Base-by-base conservation (phyloP, 495 filamentous ascomycete genomes). In the Lasiosphaeriaceae sp. region DNA sequence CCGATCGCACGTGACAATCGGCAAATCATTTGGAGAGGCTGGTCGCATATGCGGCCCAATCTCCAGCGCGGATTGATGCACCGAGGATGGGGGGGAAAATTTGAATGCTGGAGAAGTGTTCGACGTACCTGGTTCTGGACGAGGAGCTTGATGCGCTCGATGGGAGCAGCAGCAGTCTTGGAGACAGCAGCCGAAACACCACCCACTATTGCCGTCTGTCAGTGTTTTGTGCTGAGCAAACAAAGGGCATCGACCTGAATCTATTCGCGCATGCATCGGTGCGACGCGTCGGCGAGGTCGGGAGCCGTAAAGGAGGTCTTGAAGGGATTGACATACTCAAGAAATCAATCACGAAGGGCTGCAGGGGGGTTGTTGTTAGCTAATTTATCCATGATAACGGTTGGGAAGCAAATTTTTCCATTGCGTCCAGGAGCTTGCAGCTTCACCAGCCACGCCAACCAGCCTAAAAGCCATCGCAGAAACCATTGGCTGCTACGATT, bases 61-160 rank as follows among this genome's bases (percentile, higher is more conserved):
- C 26, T 31, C 26, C 4, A 31, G 26, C 26, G 26, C 26, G 26
- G 26, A 4, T 31, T 3, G n/a, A 34, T 44, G 1, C 0, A 4
- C 39, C 21, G 26, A 31, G 9, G 26, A 23, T 2, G 23, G 47
- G 41, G 51, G 7, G 21, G 20, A 51, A 41, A 55, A 39, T 54
- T 2, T 20, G 4, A 47, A 19, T 4, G 21, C 22, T 52, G 17
- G 48, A 16, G 2, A 37, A 34, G 24, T 16, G 9, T 29, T 51
- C 9, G 43, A 78, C 90, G 59, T 86, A 97, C 93, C 88, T 98
- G 94, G 84, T 97, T 98, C 86, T 98, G 94, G 84, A 98, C 96
- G 69, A 98, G 90, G 72, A 98, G 94, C 91, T 98, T 98, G 82
- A 98, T 88, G 90, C 94, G 94, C 91, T 98, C 94, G 70, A 98